Evolutionary conservation across 352 stramenopile genomes (phyloP).

Genomic region (Phytopythium mirpurense): DNA sequence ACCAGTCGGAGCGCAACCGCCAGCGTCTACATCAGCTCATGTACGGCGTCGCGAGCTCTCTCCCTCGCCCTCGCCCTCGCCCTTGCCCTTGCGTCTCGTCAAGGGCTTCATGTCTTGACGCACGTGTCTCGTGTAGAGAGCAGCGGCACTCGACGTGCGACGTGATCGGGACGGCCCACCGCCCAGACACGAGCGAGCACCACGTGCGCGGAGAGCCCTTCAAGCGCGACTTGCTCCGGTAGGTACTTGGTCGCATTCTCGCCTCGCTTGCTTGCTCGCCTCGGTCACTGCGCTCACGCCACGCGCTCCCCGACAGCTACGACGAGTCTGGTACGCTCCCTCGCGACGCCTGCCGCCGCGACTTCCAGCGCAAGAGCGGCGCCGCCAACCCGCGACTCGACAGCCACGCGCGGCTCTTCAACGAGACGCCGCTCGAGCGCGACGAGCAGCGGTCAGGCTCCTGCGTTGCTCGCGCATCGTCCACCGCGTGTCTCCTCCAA

Average conservation of each 20-base stretch:
- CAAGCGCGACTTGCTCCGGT: slow-evolving; percentile 45
- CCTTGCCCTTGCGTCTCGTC: no score
- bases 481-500: no score
- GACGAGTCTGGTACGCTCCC: slow-evolving; percentile 13
- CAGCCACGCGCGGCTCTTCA: slow-evolving; percentile 65
- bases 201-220: slow-evolving; percentile 33
- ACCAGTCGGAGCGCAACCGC: slow-evolving; percentile 55
- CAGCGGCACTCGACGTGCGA: slow-evolving; percentile 50
- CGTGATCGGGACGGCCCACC: slow-evolving; percentile 26
- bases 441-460: slow-evolving; percentile 40
- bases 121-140: slow-evolving; percentile 14
- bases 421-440: slow-evolving; percentile 50
- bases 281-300: no score
- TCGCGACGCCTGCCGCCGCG: slow-evolving; percentile 24
- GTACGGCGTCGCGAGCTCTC: no score
- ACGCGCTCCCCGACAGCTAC: no score
- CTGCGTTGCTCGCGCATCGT: not conserved
- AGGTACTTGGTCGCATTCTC: no score
- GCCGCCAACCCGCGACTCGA: slow-evolving; percentile 35
- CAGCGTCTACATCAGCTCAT: slow-evolving; percentile 68
- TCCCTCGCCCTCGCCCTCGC: not conserved
- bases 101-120: slow-evolving; percentile 7
- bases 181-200: slow-evolving; percentile 5
- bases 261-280: not conserved
- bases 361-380: slow-evolving; percentile 54